Conservation (phyloP, 371 early-diverging fungal genomes). For the Dichotomocladium elegans region DNA sequence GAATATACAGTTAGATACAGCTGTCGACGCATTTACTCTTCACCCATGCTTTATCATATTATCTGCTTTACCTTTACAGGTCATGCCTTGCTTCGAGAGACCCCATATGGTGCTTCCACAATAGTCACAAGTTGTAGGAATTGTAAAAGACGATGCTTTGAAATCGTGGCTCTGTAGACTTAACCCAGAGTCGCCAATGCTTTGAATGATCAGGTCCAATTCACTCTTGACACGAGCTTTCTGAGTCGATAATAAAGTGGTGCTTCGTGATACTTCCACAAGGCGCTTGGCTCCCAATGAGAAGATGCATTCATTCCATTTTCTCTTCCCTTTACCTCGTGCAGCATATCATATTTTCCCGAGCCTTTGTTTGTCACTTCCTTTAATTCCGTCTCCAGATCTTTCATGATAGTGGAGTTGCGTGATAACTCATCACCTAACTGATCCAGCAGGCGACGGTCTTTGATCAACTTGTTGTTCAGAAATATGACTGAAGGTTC, state of each 20-base stretch:
- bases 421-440: constrained; percentile 46
- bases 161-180: constrained; percentile 64
- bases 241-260: constrained; percentile 51
- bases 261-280: constrained; percentile 43
- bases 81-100: constrained; percentile 71
- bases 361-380: constrained; percentile 20
- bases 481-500: constrained; percentile 55
- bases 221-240: constrained; percentile 50
- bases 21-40: too few relatives aligned
- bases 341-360: constrained; percentile 27
- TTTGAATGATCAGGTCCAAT: constrained; percentile 51
- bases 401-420: constrained; percentile 18
- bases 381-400: constrained; percentile 14
- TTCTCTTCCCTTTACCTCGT: constrained; percentile 27
- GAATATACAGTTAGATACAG: too few relatives aligned
- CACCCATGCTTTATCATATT: too few relatives aligned
- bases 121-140: constrained; percentile 78
- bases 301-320: too few relatives aligned
- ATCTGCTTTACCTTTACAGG: constrained; percentile 52
- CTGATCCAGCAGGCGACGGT: constrained; percentile 39
- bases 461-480: constrained; percentile 61
- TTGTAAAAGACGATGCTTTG: constrained; percentile 70
- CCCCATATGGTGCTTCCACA: constrained; percentile 77
- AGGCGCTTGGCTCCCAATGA: constrained; percentile 45
- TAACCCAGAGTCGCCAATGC: constrained; percentile 56